These are phyloP conservation scores for Eimeria falciformis DNA, from an alignment of 169 alveolate species.

Conservation along the genomic window DNA sequence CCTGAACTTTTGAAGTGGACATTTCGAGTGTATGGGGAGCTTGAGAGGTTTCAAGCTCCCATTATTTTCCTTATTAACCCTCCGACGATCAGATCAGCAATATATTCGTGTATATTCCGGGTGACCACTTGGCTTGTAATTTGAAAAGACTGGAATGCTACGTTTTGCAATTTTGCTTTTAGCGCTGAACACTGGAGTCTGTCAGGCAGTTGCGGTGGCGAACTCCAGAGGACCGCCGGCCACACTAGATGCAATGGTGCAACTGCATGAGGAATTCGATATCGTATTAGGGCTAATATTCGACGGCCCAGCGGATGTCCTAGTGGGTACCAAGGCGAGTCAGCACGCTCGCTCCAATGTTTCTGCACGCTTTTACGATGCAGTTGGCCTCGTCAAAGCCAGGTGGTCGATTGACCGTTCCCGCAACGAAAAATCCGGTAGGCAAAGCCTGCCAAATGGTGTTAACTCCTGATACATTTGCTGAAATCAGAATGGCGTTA, in stretches of 20 bases:
- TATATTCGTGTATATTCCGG: too few relatives aligned
- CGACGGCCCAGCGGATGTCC: conserved; percentile 58
- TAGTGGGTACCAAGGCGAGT: conserved; percentile 47
- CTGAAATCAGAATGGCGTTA: not conserved
- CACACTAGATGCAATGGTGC: conserved; percentile 3
- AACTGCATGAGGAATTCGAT: conserved; percentile 22
- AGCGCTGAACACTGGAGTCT: not conserved
- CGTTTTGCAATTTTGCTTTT: not conserved
- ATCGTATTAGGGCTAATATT: not conserved
- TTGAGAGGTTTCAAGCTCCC: too few relatives aligned
- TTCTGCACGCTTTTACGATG: not conserved
- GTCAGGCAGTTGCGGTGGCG: not conserved
- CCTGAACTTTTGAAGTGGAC: too few relatives aligned
- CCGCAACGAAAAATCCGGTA: conserved; percentile 33
- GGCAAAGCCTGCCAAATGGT: not conserved
- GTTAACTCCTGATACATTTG: not conserved
- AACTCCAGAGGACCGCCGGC: conserved; percentile 5
- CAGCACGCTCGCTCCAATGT: not conserved
- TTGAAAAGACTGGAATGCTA: not conserved
- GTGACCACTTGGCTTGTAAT: not conserved
- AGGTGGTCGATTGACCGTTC: conserved; percentile 31
- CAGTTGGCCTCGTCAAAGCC: not conserved
- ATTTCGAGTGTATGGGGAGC: conserved; percentile 21
- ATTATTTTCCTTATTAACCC: too few relatives aligned
- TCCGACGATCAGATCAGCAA: too few relatives aligned